Evolutionary conservation across 768 basidiomycete genomes (phyloP), one percentile per base, ranked within the genome.

Genomic region (Sarcodon aspratus): DNA sequence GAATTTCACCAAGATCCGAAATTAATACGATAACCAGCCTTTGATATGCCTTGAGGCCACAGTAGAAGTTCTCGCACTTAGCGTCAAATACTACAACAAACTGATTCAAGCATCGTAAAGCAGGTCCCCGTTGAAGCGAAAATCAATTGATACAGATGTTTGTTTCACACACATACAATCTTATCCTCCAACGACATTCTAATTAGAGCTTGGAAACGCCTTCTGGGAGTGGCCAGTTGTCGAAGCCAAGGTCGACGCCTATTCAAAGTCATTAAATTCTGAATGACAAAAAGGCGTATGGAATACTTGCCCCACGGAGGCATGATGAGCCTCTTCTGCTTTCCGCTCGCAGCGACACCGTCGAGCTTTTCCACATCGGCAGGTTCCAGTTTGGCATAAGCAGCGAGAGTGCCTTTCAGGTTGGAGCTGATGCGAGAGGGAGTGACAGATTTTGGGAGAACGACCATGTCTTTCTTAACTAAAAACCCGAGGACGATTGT

Each of bases 371-470:
- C 71, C 52, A 85, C 64, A 51, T 85, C 84, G 50, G 65, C 67
- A 34, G 68, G 51, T 15, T 68, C 66, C 27, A 85, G 63, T 54
- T 70, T 75, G 45, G 64, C 61, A 36, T 63, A 58, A 3, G 75
- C 79, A 27, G 59, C 58, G 18, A 78, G 44, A 13, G 79, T 63
- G 27, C 82, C 82, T 9, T 60, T 64, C 46, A 79, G 58, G 61
- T 84, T 85, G 3, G 74, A 63, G 15, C 70, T 65, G 61, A 91
- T 86, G 48, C 88, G 79, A 33, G 71, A 61, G 31, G 78, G 74
- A 1, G 75, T 91, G 35, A 91, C 82, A 6, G 85, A 87, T 66
- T 90, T 91, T 1, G 89, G 79, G 34, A 94, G 73, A 31, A 74
- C 70, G 35, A 86, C 72, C 38, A 79, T 68, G 35, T 72, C 78